Conservation (phyloP, 2,329 filamentous ascomycete genomes). For the Cryphonectria naterciae region DNA sequence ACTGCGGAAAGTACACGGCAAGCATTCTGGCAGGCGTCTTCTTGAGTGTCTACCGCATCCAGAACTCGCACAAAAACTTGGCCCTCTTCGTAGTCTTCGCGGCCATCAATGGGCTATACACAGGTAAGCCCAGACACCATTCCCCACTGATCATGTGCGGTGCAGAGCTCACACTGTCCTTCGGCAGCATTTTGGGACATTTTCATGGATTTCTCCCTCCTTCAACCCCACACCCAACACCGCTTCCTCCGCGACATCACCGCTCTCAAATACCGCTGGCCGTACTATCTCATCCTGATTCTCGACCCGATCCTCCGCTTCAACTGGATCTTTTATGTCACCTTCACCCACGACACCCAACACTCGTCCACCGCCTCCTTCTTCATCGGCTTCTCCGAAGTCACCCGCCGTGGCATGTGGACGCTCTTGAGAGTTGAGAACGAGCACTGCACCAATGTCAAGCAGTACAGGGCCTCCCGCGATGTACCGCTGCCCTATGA, state of each 20-base stretch:
- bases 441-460: constrained; percentile 92
- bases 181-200: constrained; percentile 81
- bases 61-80: constrained; percentile 58
- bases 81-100: constrained; percentile 81
- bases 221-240: constrained; percentile 73
- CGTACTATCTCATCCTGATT: constrained; percentile 85
- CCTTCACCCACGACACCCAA: constrained; percentile 78
- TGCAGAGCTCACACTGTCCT: neutral
- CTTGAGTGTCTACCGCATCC: constrained; percentile 82
- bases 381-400: constrained; percentile 75
- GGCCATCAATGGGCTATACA: constrained; percentile 81
- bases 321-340: constrained; percentile 91
- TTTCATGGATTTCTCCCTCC: constrained; percentile 93
- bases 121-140: constrained; percentile 54
- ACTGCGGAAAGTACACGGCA: constrained; percentile 87
- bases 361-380: constrained; percentile 86
- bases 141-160: too few species aligned
- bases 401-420: constrained; percentile 88
- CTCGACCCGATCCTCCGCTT: constrained; percentile 86
- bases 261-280: constrained; percentile 76
- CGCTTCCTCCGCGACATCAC: constrained; percentile 75
- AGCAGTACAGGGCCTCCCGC: constrained; percentile 84
- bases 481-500: constrained; percentile 87
- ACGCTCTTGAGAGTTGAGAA: constrained; percentile 94
- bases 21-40: constrained; percentile 80